Evolutionary conservation across 306 rosid genomes (phyloP).

Genomic region (Fagus crenata): DNA sequence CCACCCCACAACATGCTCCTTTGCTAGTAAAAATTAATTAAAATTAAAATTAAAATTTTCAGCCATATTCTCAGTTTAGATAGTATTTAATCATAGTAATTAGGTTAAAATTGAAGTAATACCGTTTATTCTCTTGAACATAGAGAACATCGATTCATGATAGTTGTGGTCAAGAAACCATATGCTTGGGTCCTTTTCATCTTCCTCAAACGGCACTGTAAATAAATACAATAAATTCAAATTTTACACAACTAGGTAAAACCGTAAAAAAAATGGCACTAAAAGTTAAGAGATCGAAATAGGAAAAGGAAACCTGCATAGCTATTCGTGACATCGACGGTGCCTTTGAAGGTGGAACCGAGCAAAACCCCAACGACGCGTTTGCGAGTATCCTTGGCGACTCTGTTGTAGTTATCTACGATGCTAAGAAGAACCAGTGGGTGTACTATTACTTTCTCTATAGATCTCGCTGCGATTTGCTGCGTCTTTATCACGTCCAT

Average conservation of each 20-base stretch:
- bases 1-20: constrained; percentile 95
- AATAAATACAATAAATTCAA: not conserved
- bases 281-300: not conserved
- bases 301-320: constrained; percentile 57
- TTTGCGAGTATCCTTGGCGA: constrained; percentile 80
- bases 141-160: constrained; percentile 86
- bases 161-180: constrained; percentile 97
- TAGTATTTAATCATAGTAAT: not conserved
- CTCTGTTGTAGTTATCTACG: constrained; percentile 87
- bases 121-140: constrained; percentile 98
- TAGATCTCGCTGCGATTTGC: constrained; percentile 61
- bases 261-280: too few species aligned
- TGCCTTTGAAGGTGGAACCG: constrained; percentile 78
- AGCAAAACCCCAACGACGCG: constrained; percentile 88
- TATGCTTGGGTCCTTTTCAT: constrained; percentile 83
- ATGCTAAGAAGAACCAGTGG: constrained; percentile 84
- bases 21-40: constrained; percentile 46
- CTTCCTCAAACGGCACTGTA: constrained; percentile 94
- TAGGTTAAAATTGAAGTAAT: not conserved
- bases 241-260: not conserved
- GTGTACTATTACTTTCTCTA: constrained; percentile 88
- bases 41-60: too few species aligned
- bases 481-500: constrained; percentile 93
- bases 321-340: constrained; percentile 83
- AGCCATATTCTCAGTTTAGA: too few species aligned